Conservation (phyloP, 1,284 basidiomycete species). For the Fomitopsis pinicola region DNA sequence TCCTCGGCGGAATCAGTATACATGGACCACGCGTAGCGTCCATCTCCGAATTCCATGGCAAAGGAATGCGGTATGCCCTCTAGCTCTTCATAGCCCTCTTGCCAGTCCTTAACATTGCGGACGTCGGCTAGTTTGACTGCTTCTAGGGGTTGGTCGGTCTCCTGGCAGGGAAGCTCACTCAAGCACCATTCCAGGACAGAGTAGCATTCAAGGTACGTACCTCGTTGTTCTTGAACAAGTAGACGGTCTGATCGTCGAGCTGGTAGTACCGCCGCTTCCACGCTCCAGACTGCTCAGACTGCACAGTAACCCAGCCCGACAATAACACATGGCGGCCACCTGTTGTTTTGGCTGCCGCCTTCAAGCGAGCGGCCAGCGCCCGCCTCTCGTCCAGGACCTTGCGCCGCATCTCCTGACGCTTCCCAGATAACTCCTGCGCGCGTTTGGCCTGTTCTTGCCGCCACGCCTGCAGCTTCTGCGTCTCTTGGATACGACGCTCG, state of each 20-base stretch:
- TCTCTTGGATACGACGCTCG: slow-evolving; percentile 48
- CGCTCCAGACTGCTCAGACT: slow-evolving; percentile 46
- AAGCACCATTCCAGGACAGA: background rate
- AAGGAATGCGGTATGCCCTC: slow-evolving; percentile 69
- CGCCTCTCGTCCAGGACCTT: slow-evolving; percentile 39
- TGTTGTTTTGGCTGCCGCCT: slow-evolving; percentile 12
- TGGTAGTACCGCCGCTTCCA: slow-evolving; percentile 70
- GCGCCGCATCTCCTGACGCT: slow-evolving; percentile 40
- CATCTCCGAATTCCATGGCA: slow-evolving; percentile 56
- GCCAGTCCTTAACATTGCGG: slow-evolving; percentile 54
- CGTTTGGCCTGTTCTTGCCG: slow-evolving; percentile 45
- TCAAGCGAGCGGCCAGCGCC: slow-evolving; percentile 30
- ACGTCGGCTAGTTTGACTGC: slow-evolving; percentile 45
- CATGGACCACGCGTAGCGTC: slow-evolving; percentile 47
- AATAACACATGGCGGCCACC: slow-evolving; percentile 29
- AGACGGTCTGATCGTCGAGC: slow-evolving; percentile 44
- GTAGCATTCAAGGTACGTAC: slow-evolving; percentile 29
- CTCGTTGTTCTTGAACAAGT: slow-evolving; percentile 53
- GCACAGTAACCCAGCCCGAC: slow-evolving; percentile 65
- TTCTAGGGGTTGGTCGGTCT: slow-evolving; percentile 39
- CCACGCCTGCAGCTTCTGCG: slow-evolving; percentile 53
- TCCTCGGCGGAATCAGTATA: slow-evolving; percentile 65
- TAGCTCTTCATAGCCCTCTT: slow-evolving; percentile 70
- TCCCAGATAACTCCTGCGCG: slow-evolving; percentile 40
- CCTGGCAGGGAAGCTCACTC: slow-evolving; percentile 11